These are phyloP conservation scores for Chlamydomonas sp. DNA, from an alignment of 139 green algal species.

Conservation along the genomic window DNA sequence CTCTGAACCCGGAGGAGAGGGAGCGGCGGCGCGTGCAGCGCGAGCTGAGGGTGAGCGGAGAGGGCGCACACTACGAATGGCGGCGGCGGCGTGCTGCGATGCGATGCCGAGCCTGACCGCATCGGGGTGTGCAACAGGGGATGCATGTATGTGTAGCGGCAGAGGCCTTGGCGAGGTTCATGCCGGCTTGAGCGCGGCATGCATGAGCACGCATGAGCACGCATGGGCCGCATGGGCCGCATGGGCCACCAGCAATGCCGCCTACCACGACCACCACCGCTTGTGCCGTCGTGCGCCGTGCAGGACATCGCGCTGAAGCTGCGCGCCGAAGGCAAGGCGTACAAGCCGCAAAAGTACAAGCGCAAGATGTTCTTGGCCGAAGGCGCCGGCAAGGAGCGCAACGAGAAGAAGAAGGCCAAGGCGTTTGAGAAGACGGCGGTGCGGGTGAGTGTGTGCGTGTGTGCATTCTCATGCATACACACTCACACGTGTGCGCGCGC, in stretches of 20 bases:
- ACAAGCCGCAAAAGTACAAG: slow-evolving; percentile 17
- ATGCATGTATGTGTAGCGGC: neutral
- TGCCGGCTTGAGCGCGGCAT: neutral
- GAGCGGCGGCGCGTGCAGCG: neutral
- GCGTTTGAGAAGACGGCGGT: neutral
- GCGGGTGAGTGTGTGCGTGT: neutral
- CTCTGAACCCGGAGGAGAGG: neutral
- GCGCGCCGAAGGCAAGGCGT: neutral
- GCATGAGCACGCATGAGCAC: too few relatives aligned
- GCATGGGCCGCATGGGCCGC: too few relatives aligned
- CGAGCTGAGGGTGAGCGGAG: neutral
- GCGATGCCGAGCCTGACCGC: neutral
- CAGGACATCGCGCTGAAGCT: slow-evolving; percentile 8
- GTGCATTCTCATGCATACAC: neutral
- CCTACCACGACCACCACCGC: neutral
- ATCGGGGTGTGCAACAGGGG: neutral
- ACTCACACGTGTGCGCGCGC: too few relatives aligned
- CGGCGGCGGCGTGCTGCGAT: neutral
- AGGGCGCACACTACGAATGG: neutral
- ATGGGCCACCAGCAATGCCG: too few relatives aligned
- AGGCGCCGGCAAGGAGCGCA: slow-evolving; percentile 5
- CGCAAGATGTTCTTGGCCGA: slow-evolving; percentile 11
- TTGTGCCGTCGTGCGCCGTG: neutral
- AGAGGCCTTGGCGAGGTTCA: neutral
- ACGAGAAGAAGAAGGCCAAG: slow-evolving; percentile 14